These are phyloP conservation scores for Nemania serpens DNA, from an alignment of 2,329 filamentous ascomycete species.

Conservation along the genomic window DNA sequence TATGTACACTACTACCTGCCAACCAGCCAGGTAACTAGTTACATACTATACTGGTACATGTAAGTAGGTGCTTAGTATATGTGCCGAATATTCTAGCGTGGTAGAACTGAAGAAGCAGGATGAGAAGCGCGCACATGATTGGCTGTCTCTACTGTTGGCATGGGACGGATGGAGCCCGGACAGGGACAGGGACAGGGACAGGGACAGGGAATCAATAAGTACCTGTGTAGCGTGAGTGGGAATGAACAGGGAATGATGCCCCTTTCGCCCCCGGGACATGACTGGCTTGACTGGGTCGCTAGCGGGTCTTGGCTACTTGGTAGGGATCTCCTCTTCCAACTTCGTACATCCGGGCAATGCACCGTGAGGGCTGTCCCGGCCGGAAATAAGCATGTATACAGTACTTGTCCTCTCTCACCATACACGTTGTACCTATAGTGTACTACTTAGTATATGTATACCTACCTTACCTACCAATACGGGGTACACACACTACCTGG, in stretches of 20 bases:
- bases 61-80: too few species aligned
- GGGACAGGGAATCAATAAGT: conserved; percentile 13
- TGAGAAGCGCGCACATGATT: conserved; percentile 8
- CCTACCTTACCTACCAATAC: too few species aligned
- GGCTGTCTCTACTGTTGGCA: conserved; percentile 4
- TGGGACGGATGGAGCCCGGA: conserved; percentile 5
- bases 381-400: conserved; percentile 19
- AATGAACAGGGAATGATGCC: conserved; percentile 6
- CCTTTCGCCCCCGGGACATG: conserved; percentile 20
- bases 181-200: conserved; percentile 16
- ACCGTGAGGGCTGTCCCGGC: conserved; percentile 14
- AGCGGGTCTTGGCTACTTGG: conserved; percentile 2
- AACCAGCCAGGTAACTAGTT: too few species aligned
- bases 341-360: conserved; percentile 25
- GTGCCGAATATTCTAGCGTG: too few species aligned
- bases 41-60: too few species aligned
- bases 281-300: not conserved
- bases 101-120: conserved; percentile 23
- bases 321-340: conserved; percentile 22
- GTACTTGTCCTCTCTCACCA: conserved; percentile 7
- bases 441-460: too few species aligned
- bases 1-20: too few species aligned
- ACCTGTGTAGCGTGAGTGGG: too few species aligned
- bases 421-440: not conserved
- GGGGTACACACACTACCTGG: too few species aligned